A percentile compares a stretch with the other conserved stretches of the same genome.
phyloP scores from a whole-genome alignment of 768 basidiomycete genomes.

The Russula ochroleuca region DNA sequence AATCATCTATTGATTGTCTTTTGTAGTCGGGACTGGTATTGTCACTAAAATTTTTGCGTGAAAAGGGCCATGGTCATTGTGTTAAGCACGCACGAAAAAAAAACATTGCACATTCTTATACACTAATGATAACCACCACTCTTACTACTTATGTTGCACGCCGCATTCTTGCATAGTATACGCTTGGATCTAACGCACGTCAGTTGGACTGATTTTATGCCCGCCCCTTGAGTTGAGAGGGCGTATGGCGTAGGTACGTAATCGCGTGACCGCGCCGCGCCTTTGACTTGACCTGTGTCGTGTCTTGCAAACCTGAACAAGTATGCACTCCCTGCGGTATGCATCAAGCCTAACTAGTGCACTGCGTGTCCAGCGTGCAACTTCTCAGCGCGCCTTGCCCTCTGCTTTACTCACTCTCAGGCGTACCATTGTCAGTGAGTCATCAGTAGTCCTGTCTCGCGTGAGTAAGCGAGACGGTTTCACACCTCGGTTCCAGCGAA shows the following conservation, averaged over 20 bases:
- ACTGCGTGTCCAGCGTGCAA: slow-evolving; percentile 30
- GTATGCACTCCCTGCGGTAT: slow-evolving; percentile 32
- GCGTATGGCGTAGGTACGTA: neutral
- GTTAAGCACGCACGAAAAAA: neutral
- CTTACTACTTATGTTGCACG: slow-evolving; percentile 10
- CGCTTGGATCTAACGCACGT: slow-evolving; percentile 13
- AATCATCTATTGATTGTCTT: slow-evolving; percentile 6
- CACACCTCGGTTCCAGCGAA: slow-evolving; percentile 46
- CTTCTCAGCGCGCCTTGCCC: slow-evolving; percentile 29
- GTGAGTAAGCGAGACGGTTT: neutral
- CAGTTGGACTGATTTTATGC: neutral
- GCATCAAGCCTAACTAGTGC: slow-evolving; percentile 30
- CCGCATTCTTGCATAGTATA: slow-evolving; percentile 10
- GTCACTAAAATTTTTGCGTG: slow-evolving; percentile 75
- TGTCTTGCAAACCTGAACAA: neutral
- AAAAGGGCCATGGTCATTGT: slow-evolving; percentile 26
- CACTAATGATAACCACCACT: slow-evolving; percentile 15
- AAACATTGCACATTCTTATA: slow-evolving; percentile 1
- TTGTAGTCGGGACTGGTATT: slow-evolving; percentile 85
- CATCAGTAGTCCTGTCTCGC: neutral
- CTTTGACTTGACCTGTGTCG: neutral
- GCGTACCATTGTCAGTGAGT: slow-evolving; percentile 62
- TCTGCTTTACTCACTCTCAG: slow-evolving; percentile 34
- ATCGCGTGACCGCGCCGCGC: slow-evolving; percentile 5
- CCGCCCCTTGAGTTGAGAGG: neutral